Evolutionary conservation across 441 rosid genomes (phyloP), one percentile per base, ranked within the genome.

Genomic region (Biscutella laevigata): DNA sequence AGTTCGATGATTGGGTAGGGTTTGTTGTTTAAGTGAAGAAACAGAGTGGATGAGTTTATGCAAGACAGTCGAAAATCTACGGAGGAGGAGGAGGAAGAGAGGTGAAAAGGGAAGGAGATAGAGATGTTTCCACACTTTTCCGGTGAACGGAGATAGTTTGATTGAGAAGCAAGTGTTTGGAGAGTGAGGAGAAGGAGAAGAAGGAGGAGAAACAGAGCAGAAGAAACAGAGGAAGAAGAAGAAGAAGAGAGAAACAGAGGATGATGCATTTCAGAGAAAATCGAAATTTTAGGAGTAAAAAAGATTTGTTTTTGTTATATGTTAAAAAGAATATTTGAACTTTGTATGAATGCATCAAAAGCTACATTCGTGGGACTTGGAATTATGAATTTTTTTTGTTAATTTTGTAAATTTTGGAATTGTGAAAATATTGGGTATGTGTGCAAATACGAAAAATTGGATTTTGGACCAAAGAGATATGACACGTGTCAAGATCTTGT

Each of bases 101-200:
- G 53, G 71, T 75, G 67, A 61, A 88, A 88, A 10, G 97, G 97
- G 49, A 71, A 83, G 8, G 95, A 77, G 28, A 80, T 37, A 4
- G 57, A 70, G 37, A 83, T 57, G 47, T 60, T 66, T 29, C 97
- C 92, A 20, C 97, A 88, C 16, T n/a, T 72, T 37, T 80, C 83
- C 33, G 66, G 61, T 64, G 83, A 79, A 4, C 15, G 69, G 46
- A 62, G 53, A 36, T 26, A 26, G 9, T 74, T 61, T 9, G 71
- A 64, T 22, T 62, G 68, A 33, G 79, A 76, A n/a, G 67, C 50
- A 6, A 64, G 64, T 44, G 37, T 44, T 54, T 75, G 76, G 34
- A 63, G 46, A 25, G 67, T 40, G 13, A 71, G 46, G 67, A 80
- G 74, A 49, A 62, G 51, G 32, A 74, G 69, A 41, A 64, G 69